Evolutionary conservation across 75 land plant species (phyloP), one percentile per base, ranked within the genome.

Genomic region (Sequoiadendron giganteum): DNA sequence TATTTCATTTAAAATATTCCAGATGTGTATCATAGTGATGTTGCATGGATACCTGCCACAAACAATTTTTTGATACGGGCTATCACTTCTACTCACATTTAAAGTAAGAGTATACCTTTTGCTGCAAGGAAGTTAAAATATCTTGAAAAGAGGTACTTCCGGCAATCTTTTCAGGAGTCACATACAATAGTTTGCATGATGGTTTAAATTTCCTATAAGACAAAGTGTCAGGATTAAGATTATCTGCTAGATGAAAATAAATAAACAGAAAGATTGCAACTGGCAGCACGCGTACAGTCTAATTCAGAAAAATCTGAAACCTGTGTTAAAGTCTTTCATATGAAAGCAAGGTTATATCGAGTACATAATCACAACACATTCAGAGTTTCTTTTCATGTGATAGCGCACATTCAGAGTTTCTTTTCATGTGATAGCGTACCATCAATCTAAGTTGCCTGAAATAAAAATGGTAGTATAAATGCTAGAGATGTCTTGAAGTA

Each of bases 111-210:
- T 42, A 86, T 85, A 95, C 97, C 96, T 91, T 95, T 73, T 84
- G 84, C 52, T 96, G 89, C 88, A 96, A 32, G 42, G 84, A 83
- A 87, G 78, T 89, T 38, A 96, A 84, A 36, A 90, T 48, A n/a
- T 93, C 94, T 89, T 91, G 72, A 88, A 96, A 96, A 70, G 94
- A 89, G 40, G 39, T 6, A 68, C 93, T 96, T 79, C 94, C 93
- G 61, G 88, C 96, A 86, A 96, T 84, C 84, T 96, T 96, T 83
- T 96, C 97, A 47, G 97, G 97, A 56, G 97, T 96, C 72, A 95
- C 96, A 90, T 96, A 96, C 87, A 96, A 88, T 16, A 96, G 93
- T 85, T 96, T 96, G 92, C 97, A 96, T 88, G 96, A 95, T 83
- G 97, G 97, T 79, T 86, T 92, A 16, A 78, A 86, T 88, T 95